Evolutionary conservation across 768 basidiomycete species (phyloP), one percentile per base, ranked within the genome.

Genomic region (Russula dissimulans): DNA sequence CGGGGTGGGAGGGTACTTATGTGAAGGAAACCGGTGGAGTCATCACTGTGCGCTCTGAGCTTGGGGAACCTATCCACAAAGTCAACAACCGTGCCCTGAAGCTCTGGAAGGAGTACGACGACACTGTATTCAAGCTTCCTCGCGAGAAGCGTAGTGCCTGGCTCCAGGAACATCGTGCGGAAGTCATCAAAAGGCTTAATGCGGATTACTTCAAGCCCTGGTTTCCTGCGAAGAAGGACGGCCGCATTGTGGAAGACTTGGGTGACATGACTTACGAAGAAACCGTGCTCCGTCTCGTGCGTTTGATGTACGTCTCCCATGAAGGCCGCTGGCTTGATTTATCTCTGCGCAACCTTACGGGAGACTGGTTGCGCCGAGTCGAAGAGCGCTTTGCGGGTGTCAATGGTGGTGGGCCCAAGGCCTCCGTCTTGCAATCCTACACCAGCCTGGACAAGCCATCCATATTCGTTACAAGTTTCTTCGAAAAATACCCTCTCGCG

Each of bases 211-310:
- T 88, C 56, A 99, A 98, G 80, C 88, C 89, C 0, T 93, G 93
- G 94, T 99, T 99, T 70, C 92, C 90, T 17, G 87, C 86, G 83
- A 98, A 97, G 86, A 94, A 94, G 75, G 89, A 91, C 71, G 93
- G 85, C 0, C 79, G 73, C 18, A 82, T 91, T 64, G 91, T 89
- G 41, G 83, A 84, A 57, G 92, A 95, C 71, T 78, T 99, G 52
- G 82, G 86, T 31, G 92, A 97, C 68, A 97, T 99, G 97, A 98
- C 95, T 12, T 99, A 99, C 73, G 94, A 97, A 76, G 97, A 98
- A 71, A 87, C 89, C 38, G 89, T 89, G 4, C 79, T 92, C 62
- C 84, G 95, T 60, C 88, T 98, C 87, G 79, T 98, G 54, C 79
- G 90, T 44, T 77, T 99, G 67, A 97, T 97, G 93, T 98, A 88